These are phyloP conservation scores for Paecilomyces formosus DNA, from an alignment of 2,329 filamentous ascomycete genomes.

Conservation along the genomic window DNA sequence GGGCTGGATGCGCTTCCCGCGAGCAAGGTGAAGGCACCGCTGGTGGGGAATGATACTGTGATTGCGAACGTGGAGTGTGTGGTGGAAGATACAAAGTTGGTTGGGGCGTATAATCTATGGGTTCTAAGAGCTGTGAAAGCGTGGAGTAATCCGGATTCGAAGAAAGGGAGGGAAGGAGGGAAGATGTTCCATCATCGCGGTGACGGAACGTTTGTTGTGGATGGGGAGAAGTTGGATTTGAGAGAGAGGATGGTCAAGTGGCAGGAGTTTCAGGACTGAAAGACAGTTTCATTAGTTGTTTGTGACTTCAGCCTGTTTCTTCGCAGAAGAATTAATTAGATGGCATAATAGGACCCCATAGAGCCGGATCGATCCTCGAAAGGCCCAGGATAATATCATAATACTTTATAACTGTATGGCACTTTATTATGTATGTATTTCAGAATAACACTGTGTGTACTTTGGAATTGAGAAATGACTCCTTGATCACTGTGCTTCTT, in stretches of 20 bases:
- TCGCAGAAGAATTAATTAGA: neutral
- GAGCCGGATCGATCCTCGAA: no score
- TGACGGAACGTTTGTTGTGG: constrained; percentile 25
- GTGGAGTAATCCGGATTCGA: constrained; percentile 21
- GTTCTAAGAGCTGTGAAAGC: constrained; percentile 25
- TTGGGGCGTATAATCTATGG: constrained; percentile 27
- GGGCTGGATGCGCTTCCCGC: constrained; percentile 21
- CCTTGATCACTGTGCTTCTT: neutral
- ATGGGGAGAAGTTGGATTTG: constrained; percentile 24
- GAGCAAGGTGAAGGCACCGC: constrained; percentile 19
- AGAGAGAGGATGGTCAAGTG: constrained; percentile 29
- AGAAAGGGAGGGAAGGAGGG: constrained; percentile 16
- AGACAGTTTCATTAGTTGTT: neutral
- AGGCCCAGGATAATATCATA: no score
- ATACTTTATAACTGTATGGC: no score
- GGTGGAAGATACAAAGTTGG: constrained; percentile 25
- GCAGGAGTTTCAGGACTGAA: constrained; percentile 25
- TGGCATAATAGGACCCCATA: no score
- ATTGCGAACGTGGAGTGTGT: constrained; percentile 31
- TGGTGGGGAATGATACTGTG: constrained; percentile 22
- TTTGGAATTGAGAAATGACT: no score
- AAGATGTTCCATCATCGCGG: constrained; percentile 31
- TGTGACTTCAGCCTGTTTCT: neutral
- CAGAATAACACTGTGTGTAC: no score
- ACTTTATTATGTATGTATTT: no score